Percentiles rank a stretch among this genome's conserved stretches.
phyloP scores from a whole-genome alignment of 2,329 filamentous ascomycete genomes.

The Seiridium unicorne region DNA sequence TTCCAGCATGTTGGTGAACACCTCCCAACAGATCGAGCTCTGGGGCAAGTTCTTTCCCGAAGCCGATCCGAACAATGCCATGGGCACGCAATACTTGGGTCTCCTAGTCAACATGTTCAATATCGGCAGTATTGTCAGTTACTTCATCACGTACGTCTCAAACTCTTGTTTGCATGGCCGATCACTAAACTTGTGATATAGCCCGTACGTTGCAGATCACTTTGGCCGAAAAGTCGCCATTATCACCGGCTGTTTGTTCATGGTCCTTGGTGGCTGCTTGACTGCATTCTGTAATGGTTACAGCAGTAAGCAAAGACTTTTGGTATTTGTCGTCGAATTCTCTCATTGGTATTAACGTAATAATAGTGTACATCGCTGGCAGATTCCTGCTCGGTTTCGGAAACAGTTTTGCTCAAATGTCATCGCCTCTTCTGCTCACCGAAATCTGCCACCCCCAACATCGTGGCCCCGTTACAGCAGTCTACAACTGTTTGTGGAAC shows the following conservation, averaged over 20 bases:
- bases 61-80: slow-evolving; percentile 1
- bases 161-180: background rate
- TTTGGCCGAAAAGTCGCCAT: slow-evolving; percentile 44
- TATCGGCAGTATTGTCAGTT: slow-evolving; percentile 36
- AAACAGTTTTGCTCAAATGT: slow-evolving; percentile 49
- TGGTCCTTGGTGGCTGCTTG: slow-evolving; percentile 53
- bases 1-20: slow-evolving; percentile 52
- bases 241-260: slow-evolving; percentile 48
- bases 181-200: slow-evolving; percentile 11
- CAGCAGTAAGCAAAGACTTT: slow-evolving; percentile 20
- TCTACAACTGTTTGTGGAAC: slow-evolving; percentile 57
- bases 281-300: slow-evolving; percentile 46
- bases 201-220: slow-evolving; percentile 47
- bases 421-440: slow-evolving; percentile 49
- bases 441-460: slow-evolving; percentile 56
- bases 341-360: background rate
- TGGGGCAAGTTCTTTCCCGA: slow-evolving; percentile 50
- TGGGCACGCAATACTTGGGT: slow-evolving; percentile 4
- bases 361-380: slow-evolving; percentile 47
- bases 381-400: slow-evolving; percentile 59
- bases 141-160: slow-evolving; percentile 31
- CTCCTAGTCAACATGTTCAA: slow-evolving; percentile 36
- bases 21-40: slow-evolving; percentile 53
- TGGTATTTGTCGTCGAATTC: background rate
- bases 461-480: slow-evolving; percentile 48